Conservation (phyloP, 163 green algal genomes). For the Chlorella variabilis region DNA sequence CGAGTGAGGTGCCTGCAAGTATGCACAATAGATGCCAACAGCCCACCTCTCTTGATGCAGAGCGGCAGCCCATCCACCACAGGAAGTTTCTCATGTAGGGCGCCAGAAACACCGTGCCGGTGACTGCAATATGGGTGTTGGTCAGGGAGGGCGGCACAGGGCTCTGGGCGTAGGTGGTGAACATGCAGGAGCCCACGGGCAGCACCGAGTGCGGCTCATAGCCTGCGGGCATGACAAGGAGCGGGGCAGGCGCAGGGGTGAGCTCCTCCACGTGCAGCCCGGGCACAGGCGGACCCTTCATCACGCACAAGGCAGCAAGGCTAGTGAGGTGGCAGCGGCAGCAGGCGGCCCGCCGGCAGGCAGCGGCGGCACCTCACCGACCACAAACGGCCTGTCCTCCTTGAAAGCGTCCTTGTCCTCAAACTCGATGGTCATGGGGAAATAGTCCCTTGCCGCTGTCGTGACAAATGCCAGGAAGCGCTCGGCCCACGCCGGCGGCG, state of each 20-base stretch:
- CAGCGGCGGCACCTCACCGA: not conserved
- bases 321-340: no score
- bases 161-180: not conserved
- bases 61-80: slow-evolving; percentile 70
- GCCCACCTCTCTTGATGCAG: slow-evolving; percentile 51
- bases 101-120: slow-evolving; percentile 48
- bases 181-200: slow-evolving; percentile 54
- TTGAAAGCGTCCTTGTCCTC: slow-evolving; percentile 51
- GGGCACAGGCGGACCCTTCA: no score
- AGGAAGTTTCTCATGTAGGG: slow-evolving; percentile 77
- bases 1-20: no score
- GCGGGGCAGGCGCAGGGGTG: not conserved
- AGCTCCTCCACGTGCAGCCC: no score
- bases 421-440: slow-evolving; percentile 40
- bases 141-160: not conserved
- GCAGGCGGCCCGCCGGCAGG: no score
- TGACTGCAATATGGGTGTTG: not conserved
- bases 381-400: not conserved
- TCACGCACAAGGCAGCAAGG: no score
- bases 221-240: slow-evolving; percentile 20
- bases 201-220: slow-evolving; percentile 62
- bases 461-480: slow-evolving; percentile 6
- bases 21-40: no score
- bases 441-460: slow-evolving; percentile 25
- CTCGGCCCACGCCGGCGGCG: not conserved